Evolutionary conservation across 805 yeast species (phyloP).

Genomic region (Cyberlindnera euphorbiae): DNA sequence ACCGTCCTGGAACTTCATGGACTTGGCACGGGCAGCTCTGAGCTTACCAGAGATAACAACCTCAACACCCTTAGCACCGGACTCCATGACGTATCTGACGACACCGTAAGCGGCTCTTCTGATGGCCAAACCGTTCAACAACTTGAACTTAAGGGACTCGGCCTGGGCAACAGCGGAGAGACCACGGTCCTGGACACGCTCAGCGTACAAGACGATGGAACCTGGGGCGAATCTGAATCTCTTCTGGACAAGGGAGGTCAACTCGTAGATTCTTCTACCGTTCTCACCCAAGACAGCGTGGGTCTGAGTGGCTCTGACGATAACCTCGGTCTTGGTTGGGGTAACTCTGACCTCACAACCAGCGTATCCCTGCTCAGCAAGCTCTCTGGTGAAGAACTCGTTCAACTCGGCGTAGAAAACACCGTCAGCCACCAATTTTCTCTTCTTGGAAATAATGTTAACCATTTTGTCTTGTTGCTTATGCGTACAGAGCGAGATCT

Average conservation of each 20-base stretch:
- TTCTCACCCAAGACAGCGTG: constrained; percentile 98
- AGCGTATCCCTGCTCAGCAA: constrained; percentile 99
- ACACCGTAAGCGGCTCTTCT: constrained; percentile 99
- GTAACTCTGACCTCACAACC: constrained; percentile 99
- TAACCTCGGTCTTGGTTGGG: constrained; percentile 96
- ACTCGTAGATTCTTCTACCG: constrained; percentile 99
- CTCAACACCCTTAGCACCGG: constrained; percentile 99
- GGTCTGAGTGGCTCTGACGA: constrained; percentile 98
- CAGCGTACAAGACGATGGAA: constrained; percentile 92
- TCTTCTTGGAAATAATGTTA: constrained; percentile 80
- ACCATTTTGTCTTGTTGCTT: constrained; percentile 22
- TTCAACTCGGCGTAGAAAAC: constrained; percentile 99
- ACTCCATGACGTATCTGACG: constrained; percentile 99
- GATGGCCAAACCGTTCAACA: constrained; percentile 97
- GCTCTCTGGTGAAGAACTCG: constrained; percentile 99
- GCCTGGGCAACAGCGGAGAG: constrained; percentile 99
- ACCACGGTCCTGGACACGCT: constrained; percentile 99
- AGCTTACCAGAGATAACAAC: constrained; percentile 99
- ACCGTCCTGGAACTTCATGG: constrained; percentile 99
- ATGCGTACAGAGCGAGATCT: constrained; percentile 1
- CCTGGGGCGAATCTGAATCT: constrained; percentile 97
- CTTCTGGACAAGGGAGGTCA: constrained; percentile 95
- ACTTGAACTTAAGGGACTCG: constrained; percentile 97
- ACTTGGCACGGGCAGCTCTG: constrained; percentile 99
- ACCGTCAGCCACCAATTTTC: constrained; percentile 99